phyloP scores from a whole-genome alignment of 306 rosid genomes.

The Vigna hirtella region DNA sequence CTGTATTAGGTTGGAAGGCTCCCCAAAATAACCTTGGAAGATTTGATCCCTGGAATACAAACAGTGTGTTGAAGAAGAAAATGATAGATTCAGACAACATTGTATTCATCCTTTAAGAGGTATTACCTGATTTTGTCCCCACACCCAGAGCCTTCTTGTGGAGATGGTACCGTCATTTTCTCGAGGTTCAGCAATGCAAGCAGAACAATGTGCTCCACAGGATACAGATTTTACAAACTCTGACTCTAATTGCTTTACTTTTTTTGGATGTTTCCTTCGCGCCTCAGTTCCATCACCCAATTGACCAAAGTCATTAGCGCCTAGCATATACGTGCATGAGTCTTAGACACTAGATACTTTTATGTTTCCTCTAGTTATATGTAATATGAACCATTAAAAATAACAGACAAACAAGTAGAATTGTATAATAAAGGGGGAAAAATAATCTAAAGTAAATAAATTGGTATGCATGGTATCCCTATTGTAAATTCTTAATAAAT shows the following conservation, averaged over 20 bases:
- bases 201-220: conserved; percentile 95
- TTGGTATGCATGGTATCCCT: neutral
- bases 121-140: conserved; percentile 96
- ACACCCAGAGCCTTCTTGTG: conserved; percentile 84
- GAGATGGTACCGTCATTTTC: conserved; percentile 77
- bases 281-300: conserved; percentile 97
- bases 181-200: conserved; percentile 86
- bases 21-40: conserved; percentile 91
- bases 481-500: neutral
- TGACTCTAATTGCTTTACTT: conserved; percentile 67
- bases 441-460: neutral
- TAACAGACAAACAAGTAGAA: conserved; percentile 2
- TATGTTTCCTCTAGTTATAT: conserved; percentile 30
- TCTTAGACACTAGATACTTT: conserved; percentile 10
- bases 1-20: conserved; percentile 77
- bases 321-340: conserved; percentile 49
- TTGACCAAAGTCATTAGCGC: conserved; percentile 92
- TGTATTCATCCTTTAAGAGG: conserved; percentile 17
- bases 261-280: conserved; percentile 75
- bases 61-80: conserved; percentile 24
- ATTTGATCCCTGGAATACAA: conserved; percentile 75
- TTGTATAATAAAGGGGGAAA: neutral
- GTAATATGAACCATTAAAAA: conserved; percentile 10
- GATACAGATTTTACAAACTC: conserved; percentile 87
- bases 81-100: neutral